phyloP scores from a whole-genome alignment of 306 rosid species.

The Vigna mungo region DNA sequence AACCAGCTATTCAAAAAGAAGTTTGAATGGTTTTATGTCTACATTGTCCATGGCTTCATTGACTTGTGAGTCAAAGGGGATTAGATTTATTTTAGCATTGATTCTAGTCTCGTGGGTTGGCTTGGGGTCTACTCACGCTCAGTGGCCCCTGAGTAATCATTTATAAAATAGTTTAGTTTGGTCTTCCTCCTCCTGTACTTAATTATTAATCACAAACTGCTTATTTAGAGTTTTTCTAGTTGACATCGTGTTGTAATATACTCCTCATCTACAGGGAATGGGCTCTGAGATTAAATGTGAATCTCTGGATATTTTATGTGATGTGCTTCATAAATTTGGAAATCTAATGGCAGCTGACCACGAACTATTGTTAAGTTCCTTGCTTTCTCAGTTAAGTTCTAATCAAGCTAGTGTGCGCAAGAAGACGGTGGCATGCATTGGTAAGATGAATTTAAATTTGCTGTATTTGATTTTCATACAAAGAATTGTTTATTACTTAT shows the following conservation, averaged over 20 bases:
- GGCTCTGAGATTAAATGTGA: slow-evolving; percentile 91
- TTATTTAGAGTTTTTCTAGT: slow-evolving; percentile 18
- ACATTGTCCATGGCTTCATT: not conserved
- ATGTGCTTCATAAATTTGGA: slow-evolving; percentile 92
- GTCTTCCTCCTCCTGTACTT: not conserved
- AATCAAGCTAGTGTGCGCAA: slow-evolving; percentile 92
- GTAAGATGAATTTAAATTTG: slow-evolving; percentile 52
- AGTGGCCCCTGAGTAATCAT: slow-evolving; percentile 4
- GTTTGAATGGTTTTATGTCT: not conserved
- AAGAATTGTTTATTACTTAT: not conserved
- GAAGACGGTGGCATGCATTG: slow-evolving; percentile 90
- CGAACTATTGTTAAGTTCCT: slow-evolving; percentile 72
- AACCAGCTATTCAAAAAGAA: not conserved
- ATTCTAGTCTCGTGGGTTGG: not conserved
- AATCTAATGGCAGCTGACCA: slow-evolving; percentile 81
- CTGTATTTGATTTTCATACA: not conserved
- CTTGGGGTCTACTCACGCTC: not conserved
- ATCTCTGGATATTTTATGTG: slow-evolving; percentile 88
- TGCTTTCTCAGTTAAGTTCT: slow-evolving; percentile 85
- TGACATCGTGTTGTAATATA: slow-evolving; percentile 16
- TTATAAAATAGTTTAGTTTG: slow-evolving; percentile 1
- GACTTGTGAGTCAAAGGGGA: not conserved
- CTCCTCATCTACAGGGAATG: slow-evolving; percentile 61
- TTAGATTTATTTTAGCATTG: slow-evolving; percentile 9
- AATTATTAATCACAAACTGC: slow-evolving; percentile 7